Conservation (phyloP, 805 yeast genomes). For the Lipomyces orientalis region DNA sequence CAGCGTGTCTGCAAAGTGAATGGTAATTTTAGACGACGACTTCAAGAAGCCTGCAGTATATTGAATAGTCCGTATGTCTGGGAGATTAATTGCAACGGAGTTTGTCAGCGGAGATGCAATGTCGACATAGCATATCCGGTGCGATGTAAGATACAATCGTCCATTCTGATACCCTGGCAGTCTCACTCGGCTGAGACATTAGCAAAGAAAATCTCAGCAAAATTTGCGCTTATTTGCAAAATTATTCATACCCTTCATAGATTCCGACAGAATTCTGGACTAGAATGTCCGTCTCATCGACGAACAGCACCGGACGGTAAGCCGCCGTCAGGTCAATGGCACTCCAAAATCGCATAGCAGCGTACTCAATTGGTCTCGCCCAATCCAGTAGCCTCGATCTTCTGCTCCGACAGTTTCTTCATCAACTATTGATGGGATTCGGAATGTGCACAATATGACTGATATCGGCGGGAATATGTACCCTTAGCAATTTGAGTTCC, state of each 20-base stretch:
- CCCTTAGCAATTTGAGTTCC: neutral
- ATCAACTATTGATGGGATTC: neutral
- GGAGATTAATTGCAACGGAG: conserved; percentile 57
- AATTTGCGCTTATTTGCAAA: neutral
- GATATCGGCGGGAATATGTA: neutral
- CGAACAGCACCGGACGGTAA: conserved; percentile 43
- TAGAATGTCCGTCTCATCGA: conserved; percentile 56
- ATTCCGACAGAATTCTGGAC: conserved; percentile 68
- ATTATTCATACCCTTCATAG: conserved; percentile 59
- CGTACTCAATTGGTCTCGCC: neutral
- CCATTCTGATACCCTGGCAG: conserved; percentile 71
- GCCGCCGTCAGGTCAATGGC: conserved; percentile 43
- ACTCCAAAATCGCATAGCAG: conserved; percentile 38
- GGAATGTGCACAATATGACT: neutral
- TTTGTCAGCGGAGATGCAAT: conserved; percentile 49
- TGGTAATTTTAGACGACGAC: conserved; percentile 74
- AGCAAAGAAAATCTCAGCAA: neutral
- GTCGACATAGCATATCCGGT: conserved; percentile 75
- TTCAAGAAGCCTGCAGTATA: conserved; percentile 60
- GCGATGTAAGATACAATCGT: conserved; percentile 74
- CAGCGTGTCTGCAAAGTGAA: conserved; percentile 36
- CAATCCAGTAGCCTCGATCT: neutral
- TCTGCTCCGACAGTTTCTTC: neutral
- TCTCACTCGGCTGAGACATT: conserved; percentile 48
- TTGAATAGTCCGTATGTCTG: conserved; percentile 46